Evolutionary conservation across 2,329 filamentous ascomycete species (phyloP).

Genomic region (Dactylellina parvicollis): DNA sequence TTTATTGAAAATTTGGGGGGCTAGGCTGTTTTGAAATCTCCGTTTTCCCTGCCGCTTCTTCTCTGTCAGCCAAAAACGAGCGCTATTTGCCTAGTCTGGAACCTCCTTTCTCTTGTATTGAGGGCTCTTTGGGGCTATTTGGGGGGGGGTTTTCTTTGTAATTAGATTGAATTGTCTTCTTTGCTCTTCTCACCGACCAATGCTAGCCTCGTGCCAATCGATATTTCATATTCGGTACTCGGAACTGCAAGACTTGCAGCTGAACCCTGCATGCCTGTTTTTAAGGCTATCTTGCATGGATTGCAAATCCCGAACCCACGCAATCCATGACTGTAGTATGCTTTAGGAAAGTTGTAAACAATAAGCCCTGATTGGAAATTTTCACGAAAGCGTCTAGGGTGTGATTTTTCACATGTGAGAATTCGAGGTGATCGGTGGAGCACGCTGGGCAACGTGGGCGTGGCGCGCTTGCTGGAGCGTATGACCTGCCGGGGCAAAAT

Average conservation of each 20-base stretch:
- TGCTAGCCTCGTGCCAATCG: neutral
- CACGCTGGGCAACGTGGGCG: too few species aligned
- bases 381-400: neutral
- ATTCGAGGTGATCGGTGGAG: neutral
- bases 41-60: too few species aligned
- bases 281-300: constrained; percentile 9
- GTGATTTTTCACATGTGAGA: constrained; percentile 18
- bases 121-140: too few species aligned
- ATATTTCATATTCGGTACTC: constrained; percentile 13
- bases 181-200: neutral
- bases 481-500: too few species aligned
- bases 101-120: too few species aligned
- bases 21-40: too few species aligned
- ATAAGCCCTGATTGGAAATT: neutral
- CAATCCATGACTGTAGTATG: neutral
- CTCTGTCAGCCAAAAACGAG: too few species aligned
- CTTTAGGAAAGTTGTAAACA: constrained; percentile 33
- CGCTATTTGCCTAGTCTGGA: too few species aligned
- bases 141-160: too few species aligned
- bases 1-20: too few species aligned
- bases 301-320: neutral
- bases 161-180: constrained; percentile 1
- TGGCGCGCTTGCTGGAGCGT: neutral
- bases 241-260: constrained; percentile 1
- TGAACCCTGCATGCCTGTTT: neutral